Evolutionary conservation across 2,329 filamentous ascomycete genomes (phyloP).

Genomic region (Didymellaceae sp.): DNA sequence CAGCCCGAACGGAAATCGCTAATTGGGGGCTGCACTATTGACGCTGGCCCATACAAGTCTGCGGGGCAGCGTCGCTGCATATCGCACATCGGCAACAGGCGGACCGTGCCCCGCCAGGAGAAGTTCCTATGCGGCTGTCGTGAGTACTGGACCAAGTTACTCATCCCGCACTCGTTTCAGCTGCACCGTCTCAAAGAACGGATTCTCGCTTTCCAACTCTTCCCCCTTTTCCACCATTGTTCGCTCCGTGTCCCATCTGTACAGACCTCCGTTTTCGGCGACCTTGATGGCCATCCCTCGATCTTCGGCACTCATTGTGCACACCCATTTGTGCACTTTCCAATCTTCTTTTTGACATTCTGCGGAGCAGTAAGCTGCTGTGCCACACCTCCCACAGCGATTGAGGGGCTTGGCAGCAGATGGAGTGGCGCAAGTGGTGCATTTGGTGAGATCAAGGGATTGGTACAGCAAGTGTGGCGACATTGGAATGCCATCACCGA

Average conservation of each 20-base stretch:
- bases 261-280: constrained; percentile 28
- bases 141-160: not conserved
- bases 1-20: not conserved
- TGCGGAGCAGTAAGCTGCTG: constrained; percentile 29
- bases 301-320: constrained; percentile 30
- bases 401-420: constrained; percentile 11
- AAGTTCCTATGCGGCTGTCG: not conserved
- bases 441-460: constrained; percentile 16
- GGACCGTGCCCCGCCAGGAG: not conserved
- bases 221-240: constrained; percentile 18
- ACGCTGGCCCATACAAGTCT: too few relatives aligned
- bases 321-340: constrained; percentile 32
- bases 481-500: constrained; percentile 34
- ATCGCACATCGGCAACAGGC: not conserved
- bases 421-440: constrained; percentile 21
- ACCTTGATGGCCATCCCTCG: constrained; percentile 29
- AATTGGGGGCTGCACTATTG: not conserved
- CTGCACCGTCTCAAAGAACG: constrained; percentile 21
- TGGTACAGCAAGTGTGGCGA: constrained; percentile 31
- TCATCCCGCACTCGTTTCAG: not conserved
- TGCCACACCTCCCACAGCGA: constrained; percentile 32
- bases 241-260: constrained; percentile 27
- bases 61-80: not conserved
- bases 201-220: constrained; percentile 26
- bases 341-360: constrained; percentile 29